A percentile compares a stretch with the other conserved stretches of the same genome.
Conservation (phyloP, 2,329 filamentous ascomycete genomes). For the Colletotrichum liriopes region DNA sequence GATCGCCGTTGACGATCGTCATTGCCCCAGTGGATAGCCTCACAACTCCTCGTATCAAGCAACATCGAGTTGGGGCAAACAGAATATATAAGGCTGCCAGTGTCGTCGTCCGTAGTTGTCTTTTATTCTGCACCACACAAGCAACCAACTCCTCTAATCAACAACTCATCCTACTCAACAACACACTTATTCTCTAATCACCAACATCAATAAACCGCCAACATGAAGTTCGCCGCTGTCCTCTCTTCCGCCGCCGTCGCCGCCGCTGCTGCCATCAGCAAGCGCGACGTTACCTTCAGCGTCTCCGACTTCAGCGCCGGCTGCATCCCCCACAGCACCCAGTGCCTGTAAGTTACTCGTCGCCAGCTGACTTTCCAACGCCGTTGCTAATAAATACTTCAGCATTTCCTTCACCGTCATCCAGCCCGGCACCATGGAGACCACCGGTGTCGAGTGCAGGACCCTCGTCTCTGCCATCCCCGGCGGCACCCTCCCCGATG, state of each 20-base stretch:
- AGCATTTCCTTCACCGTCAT: constrained; percentile 30
- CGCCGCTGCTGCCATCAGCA: constrained; percentile 45
- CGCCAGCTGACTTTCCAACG: too few species aligned
- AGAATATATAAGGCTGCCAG: constrained; percentile 16
- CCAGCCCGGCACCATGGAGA: constrained; percentile 48
- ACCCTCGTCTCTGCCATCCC: constrained; percentile 43
- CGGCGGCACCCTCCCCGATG: constrained; percentile 49
- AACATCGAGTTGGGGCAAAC: not conserved
- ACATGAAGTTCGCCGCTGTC: constrained; percentile 48
- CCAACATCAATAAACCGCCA: constrained; percentile 37
- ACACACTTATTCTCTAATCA: constrained; percentile 5
- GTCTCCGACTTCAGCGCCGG: constrained; percentile 49
- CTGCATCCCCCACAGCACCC: constrained; percentile 49
- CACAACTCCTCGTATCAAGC: constrained; percentile 26
- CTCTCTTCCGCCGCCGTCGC: constrained; percentile 46
- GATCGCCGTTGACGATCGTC: constrained; percentile 34
- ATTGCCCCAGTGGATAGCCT: constrained; percentile 16
- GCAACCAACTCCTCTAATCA: constrained; percentile 3
- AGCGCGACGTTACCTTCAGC: constrained; percentile 46
- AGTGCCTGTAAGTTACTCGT: constrained; percentile 46
- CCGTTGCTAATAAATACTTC: not conserved
- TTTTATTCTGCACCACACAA: constrained; percentile 1
- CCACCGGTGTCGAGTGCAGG: constrained; percentile 46
- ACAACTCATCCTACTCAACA: constrained; percentile 15
- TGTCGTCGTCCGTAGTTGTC: not conserved